Conservation (phyloP, 495 filamentous ascomycete genomes). For the Penicillium longicatenatum region DNA sequence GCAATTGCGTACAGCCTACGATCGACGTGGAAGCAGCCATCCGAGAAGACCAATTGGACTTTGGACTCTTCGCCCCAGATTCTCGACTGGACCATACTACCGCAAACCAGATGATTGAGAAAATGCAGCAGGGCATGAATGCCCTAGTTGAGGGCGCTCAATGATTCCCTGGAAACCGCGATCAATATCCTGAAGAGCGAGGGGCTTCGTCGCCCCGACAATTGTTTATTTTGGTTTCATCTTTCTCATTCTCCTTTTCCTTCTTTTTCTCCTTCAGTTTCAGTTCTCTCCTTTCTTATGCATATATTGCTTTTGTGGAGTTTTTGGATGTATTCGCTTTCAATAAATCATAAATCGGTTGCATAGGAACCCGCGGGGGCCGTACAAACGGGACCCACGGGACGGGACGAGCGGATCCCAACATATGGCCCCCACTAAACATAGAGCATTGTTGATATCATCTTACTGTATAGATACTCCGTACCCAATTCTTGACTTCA, state of each 20-base stretch:
- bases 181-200: not conserved
- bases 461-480: conserved; percentile 1
- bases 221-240: conserved; percentile 6
- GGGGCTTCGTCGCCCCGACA: conserved; percentile 3
- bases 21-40: conserved; percentile 40
- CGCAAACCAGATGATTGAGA: conserved; percentile 25
- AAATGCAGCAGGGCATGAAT: conserved; percentile 25
- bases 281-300: conserved; percentile 19
- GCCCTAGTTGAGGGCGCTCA: conserved; percentile 6
- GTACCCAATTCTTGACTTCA: not conserved
- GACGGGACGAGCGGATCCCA: conserved; percentile 25
- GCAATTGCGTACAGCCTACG: conserved; percentile 31
- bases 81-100: conserved; percentile 21
- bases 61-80: conserved; percentile 35
- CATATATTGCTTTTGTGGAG: conserved; percentile 25
- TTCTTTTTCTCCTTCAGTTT: not conserved
- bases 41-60: conserved; percentile 32
- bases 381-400: conserved; percentile 11
- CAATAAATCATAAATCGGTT: conserved; percentile 11
- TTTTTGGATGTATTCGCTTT: conserved; percentile 23
- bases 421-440: not conserved
- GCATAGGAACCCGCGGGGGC: conserved; percentile 13
- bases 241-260: not conserved
- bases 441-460: not conserved
- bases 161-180: not conserved